A percentile compares a stretch with the other conserved stretches of the same genome.
phyloP scores from a whole-genome alignment of 192 early-diverging fungal genomes.

The Coemansia biformis region DNA sequence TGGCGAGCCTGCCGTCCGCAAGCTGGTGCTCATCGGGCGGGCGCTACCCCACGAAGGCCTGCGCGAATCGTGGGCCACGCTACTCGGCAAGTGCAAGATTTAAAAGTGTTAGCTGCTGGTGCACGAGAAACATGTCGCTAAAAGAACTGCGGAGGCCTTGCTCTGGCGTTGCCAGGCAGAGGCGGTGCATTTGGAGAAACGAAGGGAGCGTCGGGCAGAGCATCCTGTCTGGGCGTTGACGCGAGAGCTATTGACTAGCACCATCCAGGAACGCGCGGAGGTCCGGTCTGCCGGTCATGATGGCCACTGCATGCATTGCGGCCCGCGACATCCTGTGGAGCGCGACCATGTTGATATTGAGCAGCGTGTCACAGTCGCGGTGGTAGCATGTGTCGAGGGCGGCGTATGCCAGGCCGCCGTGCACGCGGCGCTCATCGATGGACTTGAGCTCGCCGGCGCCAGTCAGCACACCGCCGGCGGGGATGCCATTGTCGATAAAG shows the following conservation, averaged over 20 bases:
- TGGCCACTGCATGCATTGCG: constrained; percentile 45
- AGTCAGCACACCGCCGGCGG: constrained; percentile 60
- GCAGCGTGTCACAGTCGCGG: constrained; percentile 59
- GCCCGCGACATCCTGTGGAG: constrained; percentile 49
- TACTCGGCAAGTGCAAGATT: constrained; percentile 8
- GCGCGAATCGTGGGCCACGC: constrained; percentile 25
- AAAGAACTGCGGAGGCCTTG: too few relatives aligned
- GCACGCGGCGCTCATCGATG: constrained; percentile 47
- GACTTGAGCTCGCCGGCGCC: constrained; percentile 61
- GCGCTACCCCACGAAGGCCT: constrained; percentile 29
- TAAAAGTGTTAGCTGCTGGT: too few relatives aligned
- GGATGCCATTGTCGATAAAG: constrained; percentile 58
- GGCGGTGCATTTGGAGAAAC: too few relatives aligned
- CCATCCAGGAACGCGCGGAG: constrained; percentile 14
- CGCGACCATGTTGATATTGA: constrained; percentile 59
- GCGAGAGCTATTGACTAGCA: too few relatives aligned
- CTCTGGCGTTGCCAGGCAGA: too few relatives aligned
- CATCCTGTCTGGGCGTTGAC: too few relatives aligned
- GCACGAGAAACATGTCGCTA: too few relatives aligned
- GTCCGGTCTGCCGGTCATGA: constrained; percentile 11
- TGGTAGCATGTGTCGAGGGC: constrained; percentile 68
- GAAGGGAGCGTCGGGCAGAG: too few relatives aligned
- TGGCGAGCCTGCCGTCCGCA: neutral
- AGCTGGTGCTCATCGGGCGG: constrained; percentile 45
- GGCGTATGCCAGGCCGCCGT: constrained; percentile 61